A percentile compares a stretch with the other conserved stretches of the same genome.
phyloP scores from a whole-genome alignment of 805 yeast genomes.

The Saturnispora dispora region DNA sequence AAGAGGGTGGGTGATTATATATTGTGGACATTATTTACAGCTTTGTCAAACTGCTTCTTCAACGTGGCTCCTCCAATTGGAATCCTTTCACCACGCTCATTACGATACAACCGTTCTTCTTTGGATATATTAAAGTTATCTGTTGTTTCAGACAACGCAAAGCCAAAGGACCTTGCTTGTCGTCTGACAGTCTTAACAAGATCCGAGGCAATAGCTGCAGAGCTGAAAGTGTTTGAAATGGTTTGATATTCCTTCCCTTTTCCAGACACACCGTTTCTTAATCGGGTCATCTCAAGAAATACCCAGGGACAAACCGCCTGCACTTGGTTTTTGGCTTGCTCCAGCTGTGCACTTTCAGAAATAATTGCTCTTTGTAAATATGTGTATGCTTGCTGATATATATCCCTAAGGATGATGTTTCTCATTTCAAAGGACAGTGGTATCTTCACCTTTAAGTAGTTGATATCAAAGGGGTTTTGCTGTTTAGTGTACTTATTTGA shows the following conservation, averaged over 20 bases:
- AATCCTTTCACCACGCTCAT: constrained; percentile 7
- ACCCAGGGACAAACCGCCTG: constrained; percentile 20
- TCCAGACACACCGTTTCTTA: constrained; percentile 9
- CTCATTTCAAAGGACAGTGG: constrained; percentile 12
- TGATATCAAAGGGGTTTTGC: constrained; percentile 24
- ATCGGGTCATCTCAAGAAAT: constrained; percentile 11
- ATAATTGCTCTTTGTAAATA: constrained; percentile 13
- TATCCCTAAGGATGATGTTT: constrained; percentile 21
- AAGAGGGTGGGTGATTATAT: neutral
- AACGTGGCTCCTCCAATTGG: constrained; percentile 7
- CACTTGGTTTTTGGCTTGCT: constrained; percentile 10
- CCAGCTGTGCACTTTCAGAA: constrained; percentile 9
- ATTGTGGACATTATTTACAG: neutral
- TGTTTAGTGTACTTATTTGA: constrained; percentile 7
- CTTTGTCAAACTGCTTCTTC: neutral
- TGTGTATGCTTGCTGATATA: constrained; percentile 19
- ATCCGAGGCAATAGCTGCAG: constrained; percentile 15
- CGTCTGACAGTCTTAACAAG: constrained; percentile 14
- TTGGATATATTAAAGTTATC: neutral
- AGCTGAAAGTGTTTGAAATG: neutral
- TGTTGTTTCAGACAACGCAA: neutral
- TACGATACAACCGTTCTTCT: constrained; percentile 2
- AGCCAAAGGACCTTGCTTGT: constrained; percentile 13
- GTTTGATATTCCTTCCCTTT: neutral
- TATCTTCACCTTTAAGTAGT: constrained; percentile 20